Conservation (phyloP, 805 yeast genomes). For the Candida ulmi region DNA sequence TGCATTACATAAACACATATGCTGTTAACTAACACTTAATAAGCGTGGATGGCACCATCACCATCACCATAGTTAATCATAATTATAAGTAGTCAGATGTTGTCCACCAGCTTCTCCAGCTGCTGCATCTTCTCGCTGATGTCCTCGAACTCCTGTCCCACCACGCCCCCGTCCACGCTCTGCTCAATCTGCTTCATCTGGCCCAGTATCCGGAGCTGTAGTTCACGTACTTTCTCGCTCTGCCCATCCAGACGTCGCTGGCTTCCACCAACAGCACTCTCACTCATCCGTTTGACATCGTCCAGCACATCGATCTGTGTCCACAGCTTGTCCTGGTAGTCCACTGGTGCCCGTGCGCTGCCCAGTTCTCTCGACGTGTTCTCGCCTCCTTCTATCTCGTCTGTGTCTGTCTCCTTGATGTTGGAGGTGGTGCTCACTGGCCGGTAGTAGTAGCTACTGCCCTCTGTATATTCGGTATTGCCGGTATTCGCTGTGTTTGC, state of each 20-base stretch:
- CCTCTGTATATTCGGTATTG: neutral
- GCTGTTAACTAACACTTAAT: no score
- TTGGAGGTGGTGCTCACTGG: neutral
- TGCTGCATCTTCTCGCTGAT: conserved; percentile 8
- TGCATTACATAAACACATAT: no score
- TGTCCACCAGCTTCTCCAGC: conserved; percentile 40
- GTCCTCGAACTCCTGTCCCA: neutral
- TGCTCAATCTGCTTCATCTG: neutral
- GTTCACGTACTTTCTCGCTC: conserved; percentile 1
- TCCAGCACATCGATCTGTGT: conserved; percentile 82
- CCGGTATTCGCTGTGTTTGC: no score
- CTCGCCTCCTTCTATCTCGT: no score
- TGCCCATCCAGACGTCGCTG: conserved; percentile 6
- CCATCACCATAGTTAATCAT: no score
- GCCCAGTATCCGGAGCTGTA: conserved; percentile 4
- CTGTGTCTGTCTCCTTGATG: neutral
- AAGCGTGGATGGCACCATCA: no score
- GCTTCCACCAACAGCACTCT: conserved; percentile 2
- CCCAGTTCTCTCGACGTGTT: no score
- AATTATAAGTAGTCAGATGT: neutral
- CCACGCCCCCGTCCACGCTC: neutral
- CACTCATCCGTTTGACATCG: conserved; percentile 51
- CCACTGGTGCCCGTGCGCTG: conserved; percentile 27
- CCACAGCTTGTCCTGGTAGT: conserved; percentile 76
- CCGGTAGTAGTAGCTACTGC: neutral